Conservation (phyloP, 345 rosid genomes). For the Lepidium didymum region DNA sequence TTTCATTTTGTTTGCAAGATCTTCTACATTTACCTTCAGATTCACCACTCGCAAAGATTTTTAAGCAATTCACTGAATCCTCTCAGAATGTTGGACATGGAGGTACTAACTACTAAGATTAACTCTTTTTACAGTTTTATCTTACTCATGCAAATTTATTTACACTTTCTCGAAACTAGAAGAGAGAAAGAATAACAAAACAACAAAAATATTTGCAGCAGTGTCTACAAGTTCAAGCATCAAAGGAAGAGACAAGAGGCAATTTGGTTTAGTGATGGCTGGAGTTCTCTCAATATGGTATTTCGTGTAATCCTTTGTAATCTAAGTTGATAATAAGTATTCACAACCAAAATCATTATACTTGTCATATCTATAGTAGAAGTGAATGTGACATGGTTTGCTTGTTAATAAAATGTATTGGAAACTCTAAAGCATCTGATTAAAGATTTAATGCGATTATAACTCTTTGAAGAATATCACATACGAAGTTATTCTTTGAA, state of each 20-base stretch:
- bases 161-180: background rate
- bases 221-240: constrained; percentile 24
- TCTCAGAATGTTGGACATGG: background rate
- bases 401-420: background rate
- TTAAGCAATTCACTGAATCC: constrained; percentile 28
- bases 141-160: background rate
- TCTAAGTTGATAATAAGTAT: background rate
- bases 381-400: background rate
- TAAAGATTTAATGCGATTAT: background rate
- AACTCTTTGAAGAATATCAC: background rate
- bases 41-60: constrained; percentile 28
- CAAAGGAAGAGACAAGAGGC: background rate
- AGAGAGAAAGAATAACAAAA: background rate
- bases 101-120: too few species aligned
- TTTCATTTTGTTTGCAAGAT: constrained; percentile 17
- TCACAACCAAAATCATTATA: background rate
- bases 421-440: background rate
- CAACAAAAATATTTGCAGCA: background rate
- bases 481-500: too few species aligned
- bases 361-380: background rate
- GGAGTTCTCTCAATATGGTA: constrained; percentile 16
- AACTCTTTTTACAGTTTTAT: background rate
- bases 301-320: constrained; percentile 1
- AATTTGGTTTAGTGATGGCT: constrained; percentile 16
- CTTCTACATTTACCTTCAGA: constrained; percentile 35